A percentile compares a stretch with the other conserved stretches of the same genome.
Evolutionary conservation across 1,284 basidiomycete genomes (phyloP).

Genomic region (Polyporus tsugae): DNA sequence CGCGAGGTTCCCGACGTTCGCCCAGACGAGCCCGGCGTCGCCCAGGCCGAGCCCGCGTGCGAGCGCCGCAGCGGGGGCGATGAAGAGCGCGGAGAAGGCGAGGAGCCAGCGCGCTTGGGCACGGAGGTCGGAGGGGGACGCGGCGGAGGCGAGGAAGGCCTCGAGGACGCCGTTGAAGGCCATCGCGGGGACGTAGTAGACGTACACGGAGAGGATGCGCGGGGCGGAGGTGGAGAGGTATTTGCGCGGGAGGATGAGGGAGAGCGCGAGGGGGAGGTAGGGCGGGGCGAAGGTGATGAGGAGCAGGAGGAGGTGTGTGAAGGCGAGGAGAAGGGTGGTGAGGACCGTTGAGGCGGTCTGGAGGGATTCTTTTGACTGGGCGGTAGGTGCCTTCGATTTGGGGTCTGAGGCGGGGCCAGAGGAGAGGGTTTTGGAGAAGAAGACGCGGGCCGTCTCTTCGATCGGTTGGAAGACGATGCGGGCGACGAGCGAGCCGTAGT

Average conservation of each 20-base stretch:
- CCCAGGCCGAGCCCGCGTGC: slow-evolving; percentile 58
- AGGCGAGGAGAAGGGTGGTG: slow-evolving; percentile 63
- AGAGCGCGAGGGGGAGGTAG: slow-evolving; percentile 75
- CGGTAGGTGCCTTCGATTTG: slow-evolving; percentile 11
- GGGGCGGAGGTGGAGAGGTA: slow-evolving; percentile 81
- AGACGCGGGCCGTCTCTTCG: slow-evolving; percentile 89
- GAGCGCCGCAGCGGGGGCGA: slow-evolving; percentile 58
- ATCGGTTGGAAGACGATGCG: slow-evolving; percentile 93
- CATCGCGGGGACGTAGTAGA: slow-evolving; percentile 88
- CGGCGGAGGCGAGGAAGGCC: slow-evolving; percentile 86
- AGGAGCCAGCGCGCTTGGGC: slow-evolving; percentile 78
- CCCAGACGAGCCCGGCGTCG: slow-evolving; percentile 78
- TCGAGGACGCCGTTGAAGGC: slow-evolving; percentile 91
- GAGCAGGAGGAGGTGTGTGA: slow-evolving; percentile 78
- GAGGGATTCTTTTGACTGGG: slow-evolving; percentile 31
- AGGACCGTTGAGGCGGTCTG: slow-evolving; percentile 47
- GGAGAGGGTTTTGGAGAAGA: slow-evolving; percentile 79
- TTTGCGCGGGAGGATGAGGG: slow-evolving; percentile 75
- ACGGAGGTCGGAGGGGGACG: slow-evolving; percentile 68
- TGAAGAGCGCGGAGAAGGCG: slow-evolving; percentile 69
- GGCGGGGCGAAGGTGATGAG: slow-evolving; percentile 78
- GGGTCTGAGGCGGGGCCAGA: not conserved
- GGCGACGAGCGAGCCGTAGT: slow-evolving; percentile 93
- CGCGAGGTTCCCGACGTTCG: slow-evolving; percentile 73
- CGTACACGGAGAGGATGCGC: slow-evolving; percentile 77